phyloP scores from a whole-genome alignment of 257 asterid genomes.

The Paraleonurus japonicus region DNA sequence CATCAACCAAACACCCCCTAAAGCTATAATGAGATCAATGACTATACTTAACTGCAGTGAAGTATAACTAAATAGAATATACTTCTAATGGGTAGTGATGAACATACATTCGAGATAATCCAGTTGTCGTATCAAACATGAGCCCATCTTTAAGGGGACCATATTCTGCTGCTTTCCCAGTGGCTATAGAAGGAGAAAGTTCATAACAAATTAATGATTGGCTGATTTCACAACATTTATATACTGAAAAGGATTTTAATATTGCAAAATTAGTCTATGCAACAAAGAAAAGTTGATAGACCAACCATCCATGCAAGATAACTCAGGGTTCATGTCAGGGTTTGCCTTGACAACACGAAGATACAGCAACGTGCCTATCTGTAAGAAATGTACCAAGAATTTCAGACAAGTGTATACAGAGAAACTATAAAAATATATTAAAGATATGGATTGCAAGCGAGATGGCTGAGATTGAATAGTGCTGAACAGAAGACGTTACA shows the following conservation, averaged over 20 bases:
- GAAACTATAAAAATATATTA: not conserved
- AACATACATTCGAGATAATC: constrained; percentile 76
- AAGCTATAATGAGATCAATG: not conserved
- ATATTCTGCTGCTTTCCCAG: constrained; percentile 87
- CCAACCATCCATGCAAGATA: constrained; percentile 97
- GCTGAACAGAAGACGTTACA: no score
- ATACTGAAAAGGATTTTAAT: not conserved
- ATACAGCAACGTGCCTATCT: constrained; percentile 84
- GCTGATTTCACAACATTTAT: not conserved
- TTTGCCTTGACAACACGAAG: constrained; percentile 88
- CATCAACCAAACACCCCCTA: not conserved
- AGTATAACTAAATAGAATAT: not conserved
- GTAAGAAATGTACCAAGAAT: constrained; percentile 25
- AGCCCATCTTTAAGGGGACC: constrained; percentile 92
- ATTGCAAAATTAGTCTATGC: not conserved
- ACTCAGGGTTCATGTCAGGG: constrained; percentile 90
- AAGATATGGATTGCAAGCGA: not conserved
- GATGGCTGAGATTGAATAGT: no score
- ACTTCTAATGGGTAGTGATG: constrained; percentile 3
- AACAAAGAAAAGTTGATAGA: constrained; percentile 16
- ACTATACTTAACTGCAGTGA: not conserved
- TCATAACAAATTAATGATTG: not conserved
- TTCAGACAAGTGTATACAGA: constrained; percentile 5
- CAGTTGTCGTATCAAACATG: constrained; percentile 91
- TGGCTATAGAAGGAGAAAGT: constrained; percentile 37